Conservation (phyloP, 2,329 filamentous ascomycete genomes). For the Sphaerulina vaccinii region DNA sequence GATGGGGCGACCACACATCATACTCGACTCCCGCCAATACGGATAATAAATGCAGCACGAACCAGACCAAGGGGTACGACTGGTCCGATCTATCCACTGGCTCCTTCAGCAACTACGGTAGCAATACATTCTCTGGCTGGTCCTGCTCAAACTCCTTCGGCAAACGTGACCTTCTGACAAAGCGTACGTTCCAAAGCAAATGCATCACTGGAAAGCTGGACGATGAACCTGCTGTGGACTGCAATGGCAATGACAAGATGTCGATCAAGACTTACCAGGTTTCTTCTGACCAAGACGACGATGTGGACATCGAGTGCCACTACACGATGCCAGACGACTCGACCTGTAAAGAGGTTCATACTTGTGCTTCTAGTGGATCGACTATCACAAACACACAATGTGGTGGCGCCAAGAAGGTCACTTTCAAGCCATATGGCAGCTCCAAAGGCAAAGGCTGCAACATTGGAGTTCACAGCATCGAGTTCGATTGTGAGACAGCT, state of each 20-base stretch:
- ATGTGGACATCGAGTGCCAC: slow-evolving; percentile 69
- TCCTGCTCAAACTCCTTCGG: slow-evolving; percentile 61
- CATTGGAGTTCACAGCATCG: slow-evolving; percentile 71
- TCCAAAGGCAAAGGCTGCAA: slow-evolving; percentile 52
- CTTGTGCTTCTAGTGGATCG: slow-evolving; percentile 67
- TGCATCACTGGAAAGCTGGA: slow-evolving; percentile 46
- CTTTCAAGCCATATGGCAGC: slow-evolving; percentile 54
- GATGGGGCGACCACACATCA: slow-evolving; percentile 50
- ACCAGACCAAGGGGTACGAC: slow-evolving; percentile 69
- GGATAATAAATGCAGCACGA: slow-evolving; percentile 72
- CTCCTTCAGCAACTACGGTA: slow-evolving; percentile 64
- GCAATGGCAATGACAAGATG: slow-evolving; percentile 58
- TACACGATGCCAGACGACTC: slow-evolving; percentile 83
- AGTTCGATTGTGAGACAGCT: slow-evolving; percentile 66
- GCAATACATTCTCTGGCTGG: slow-evolving; percentile 73
- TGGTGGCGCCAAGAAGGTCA: slow-evolving; percentile 82
- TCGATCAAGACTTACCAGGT: slow-evolving; percentile 75
- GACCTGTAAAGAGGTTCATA: slow-evolving; percentile 72
- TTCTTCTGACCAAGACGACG: slow-evolving; percentile 69
- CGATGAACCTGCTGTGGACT: slow-evolving; percentile 45
- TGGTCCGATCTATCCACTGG: slow-evolving; percentile 66
- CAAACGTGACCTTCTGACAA: slow-evolving; percentile 57
- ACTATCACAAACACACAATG: slow-evolving; percentile 82
- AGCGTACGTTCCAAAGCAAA: slow-evolving; percentile 46
- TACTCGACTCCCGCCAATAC: slow-evolving; percentile 70